phyloP scores from a whole-genome alignment of 208 protist species.

The Tritrichomonas musculus region DNA sequence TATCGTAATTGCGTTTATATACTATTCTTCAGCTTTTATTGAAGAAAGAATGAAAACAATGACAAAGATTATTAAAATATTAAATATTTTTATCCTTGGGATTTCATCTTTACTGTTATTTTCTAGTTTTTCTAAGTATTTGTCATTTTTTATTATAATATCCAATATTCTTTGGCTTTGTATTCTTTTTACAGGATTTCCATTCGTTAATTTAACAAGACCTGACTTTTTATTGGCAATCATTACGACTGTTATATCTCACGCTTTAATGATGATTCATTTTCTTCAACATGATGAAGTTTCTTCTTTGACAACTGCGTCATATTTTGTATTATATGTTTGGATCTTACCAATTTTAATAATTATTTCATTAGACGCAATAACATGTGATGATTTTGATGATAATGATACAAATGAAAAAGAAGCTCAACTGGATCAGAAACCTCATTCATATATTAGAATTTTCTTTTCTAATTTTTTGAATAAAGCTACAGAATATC shows the following conservation, averaged over 20 bases:
- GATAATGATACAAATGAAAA: too few species aligned
- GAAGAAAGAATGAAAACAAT: slow-evolving; percentile 30
- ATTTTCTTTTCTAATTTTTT: too few species aligned
- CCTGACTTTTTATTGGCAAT: not conserved
- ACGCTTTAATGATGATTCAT: not conserved
- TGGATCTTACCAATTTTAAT: not conserved
- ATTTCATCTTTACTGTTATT: not conserved
- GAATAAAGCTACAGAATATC: too few species aligned
- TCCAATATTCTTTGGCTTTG: not conserved
- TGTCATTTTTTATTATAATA: not conserved
- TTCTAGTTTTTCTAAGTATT: not conserved
- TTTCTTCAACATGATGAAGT: not conserved
- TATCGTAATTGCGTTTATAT: not conserved
- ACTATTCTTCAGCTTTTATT: not conserved
- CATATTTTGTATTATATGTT: not conserved
- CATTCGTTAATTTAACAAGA: not conserved
- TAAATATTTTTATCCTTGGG: not conserved
- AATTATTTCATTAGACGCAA: not conserved
- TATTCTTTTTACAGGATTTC: not conserved
- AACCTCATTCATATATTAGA: too few species aligned
- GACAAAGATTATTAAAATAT: not conserved
- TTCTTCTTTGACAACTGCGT: not conserved
- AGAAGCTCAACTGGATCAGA: too few species aligned
- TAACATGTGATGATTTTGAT: too few species aligned
- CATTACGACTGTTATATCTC: not conserved